Percentiles rank a stretch among this genome's conserved stretches.
phyloP scores from a whole-genome alignment of 129 eudicot species.

The Centaurea solstitialis region DNA sequence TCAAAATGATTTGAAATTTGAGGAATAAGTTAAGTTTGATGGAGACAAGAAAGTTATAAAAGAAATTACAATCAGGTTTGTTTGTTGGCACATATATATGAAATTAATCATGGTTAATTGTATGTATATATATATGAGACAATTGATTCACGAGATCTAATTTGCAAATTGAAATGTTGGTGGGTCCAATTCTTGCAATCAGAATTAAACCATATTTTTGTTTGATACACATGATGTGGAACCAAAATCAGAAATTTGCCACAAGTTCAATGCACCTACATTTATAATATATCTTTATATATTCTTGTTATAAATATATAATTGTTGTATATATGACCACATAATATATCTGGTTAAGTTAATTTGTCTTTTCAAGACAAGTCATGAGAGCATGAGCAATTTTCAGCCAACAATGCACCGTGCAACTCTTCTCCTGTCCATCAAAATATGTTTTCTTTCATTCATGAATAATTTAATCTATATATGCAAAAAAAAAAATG shows the following conservation, averaged over 20 bases:
- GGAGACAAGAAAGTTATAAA: background rate
- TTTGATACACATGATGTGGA: slow-evolving; percentile 14
- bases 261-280: slow-evolving; percentile 14
- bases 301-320: background rate
- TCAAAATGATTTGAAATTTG: background rate
- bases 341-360: slow-evolving; percentile 1
- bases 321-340: background rate
- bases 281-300: background rate
- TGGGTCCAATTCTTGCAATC: slow-evolving; percentile 29
- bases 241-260: slow-evolving; percentile 11
- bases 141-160: slow-evolving; percentile 17
- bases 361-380: background rate
- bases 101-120: background rate
- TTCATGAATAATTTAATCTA: background rate
- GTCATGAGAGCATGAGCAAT: background rate
- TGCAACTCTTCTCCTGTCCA: background rate
- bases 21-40: background rate
- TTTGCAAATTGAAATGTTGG: slow-evolving; percentile 19
- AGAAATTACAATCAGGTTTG: background rate
- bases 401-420: background rate
- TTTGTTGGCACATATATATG: background rate
- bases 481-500: background rate
- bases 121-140: background rate
- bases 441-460: background rate
- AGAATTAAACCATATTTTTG: slow-evolving; percentile 12